Conservation (phyloP, 2,329 filamentous ascomycete species). For the Colletotrichum orbiculare region DNA sequence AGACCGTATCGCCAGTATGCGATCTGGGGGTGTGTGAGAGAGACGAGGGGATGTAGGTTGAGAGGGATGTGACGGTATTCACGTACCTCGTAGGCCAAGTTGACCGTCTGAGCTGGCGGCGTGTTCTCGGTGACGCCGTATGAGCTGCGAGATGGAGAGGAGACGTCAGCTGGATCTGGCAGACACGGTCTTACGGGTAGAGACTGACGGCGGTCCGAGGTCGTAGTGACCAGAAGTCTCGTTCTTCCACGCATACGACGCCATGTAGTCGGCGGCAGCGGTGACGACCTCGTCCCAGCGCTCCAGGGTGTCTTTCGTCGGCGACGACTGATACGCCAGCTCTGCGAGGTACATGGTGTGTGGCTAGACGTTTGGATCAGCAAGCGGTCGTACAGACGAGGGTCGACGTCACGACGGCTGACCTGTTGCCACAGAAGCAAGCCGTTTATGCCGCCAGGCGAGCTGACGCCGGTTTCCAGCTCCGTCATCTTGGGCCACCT, state of each 20-base stretch:
- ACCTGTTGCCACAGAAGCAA: constrained; percentile 70
- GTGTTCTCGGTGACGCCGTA: constrained; percentile 67
- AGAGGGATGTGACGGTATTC: too few species aligned
- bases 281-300: constrained; percentile 65
- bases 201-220: constrained; percentile 53
- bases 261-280: constrained; percentile 68
- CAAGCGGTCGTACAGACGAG: not conserved
- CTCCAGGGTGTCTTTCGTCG: constrained; percentile 51
- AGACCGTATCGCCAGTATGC: constrained; percentile 72
- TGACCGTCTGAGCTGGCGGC: constrained; percentile 63
- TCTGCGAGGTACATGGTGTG: constrained; percentile 71
- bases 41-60: not conserved
- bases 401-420: not conserved
- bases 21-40: not conserved
- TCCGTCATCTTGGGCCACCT: constrained; percentile 67
- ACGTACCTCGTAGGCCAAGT: constrained; percentile 66
- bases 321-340: constrained; percentile 46
- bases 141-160: constrained; percentile 41
- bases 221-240: constrained; percentile 61
- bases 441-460: constrained; percentile 68
- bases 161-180: not conserved
- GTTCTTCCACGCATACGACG: constrained; percentile 67
- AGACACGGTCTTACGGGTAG: too few species aligned
- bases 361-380: constrained; percentile 44
- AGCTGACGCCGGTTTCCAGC: constrained; percentile 38